Evolutionary conservation across 2,329 filamentous ascomycete genomes (phyloP), one percentile per base, ranked within the genome.

Genomic region (Leptographium wingfieldii): DNA sequence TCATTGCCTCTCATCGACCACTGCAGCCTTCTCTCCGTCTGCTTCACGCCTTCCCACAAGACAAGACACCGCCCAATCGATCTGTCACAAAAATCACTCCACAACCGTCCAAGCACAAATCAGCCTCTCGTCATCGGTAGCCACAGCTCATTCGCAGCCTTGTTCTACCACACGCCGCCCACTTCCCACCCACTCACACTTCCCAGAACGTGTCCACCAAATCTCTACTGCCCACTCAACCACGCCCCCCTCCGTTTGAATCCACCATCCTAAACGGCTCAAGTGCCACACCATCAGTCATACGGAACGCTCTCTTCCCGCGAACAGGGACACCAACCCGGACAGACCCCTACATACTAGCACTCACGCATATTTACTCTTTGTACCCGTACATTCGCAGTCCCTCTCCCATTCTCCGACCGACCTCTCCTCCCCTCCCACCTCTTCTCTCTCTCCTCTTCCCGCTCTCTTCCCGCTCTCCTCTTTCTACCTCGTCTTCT

Each of bases 221-320:
- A 35, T 38, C 19, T 55, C 38, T 43, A 38, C 38, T 19, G n/a
- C 38, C 54, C 35, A 43, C 33, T n/a, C 53, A 38, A 27, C 25
- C n/a, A 14, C 52, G 1, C 33, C 33, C 5, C 33, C 35, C 54
- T 46, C 54, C 54, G 19, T 38, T n/a, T 56, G 35, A 55, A 35
- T 10, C 54, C 54, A 46, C 54, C 38, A 43, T 43, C 54, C 54
- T 56, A 56, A 56, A 56, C 54, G 54, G 54, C 35, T 25, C 54
- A 56, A 56, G 54, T 56, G 54, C 54, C 38, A 56, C 40, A 40
- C 38, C 35, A 27, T n/a, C 54, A 38, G 54, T 56, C 54, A 56
- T 56, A 56, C 54, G 54, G 54, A 56, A 46, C 35, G 22, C 35
- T 25, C 25, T 40, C 54, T 46, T 40, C 54, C 38, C 38, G 33